Evolutionary conservation across 345 rosid species (phyloP), one percentile per base, ranked within the genome.

Genomic region (Raphanus sativus): DNA sequence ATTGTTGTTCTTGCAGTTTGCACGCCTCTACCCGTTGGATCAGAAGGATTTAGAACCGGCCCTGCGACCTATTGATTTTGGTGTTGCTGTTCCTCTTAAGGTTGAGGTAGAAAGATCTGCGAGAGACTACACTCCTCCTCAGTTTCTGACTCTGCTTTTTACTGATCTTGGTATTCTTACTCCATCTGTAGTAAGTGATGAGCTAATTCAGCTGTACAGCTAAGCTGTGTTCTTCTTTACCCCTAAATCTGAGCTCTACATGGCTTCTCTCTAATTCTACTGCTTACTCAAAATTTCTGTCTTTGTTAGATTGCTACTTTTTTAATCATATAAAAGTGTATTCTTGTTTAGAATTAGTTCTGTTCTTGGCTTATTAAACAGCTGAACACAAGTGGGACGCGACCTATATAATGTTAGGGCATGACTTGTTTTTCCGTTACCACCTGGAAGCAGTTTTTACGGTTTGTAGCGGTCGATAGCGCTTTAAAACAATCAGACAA

Each of bases 111-210:
- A 90, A 68, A 94, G 84, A 79, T 94, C 96, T 59, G 97, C 97
- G 0, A 82, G 94, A 60, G 97, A 94, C 80, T 91, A 91, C 77
- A 91, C 97, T 5, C 97, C 97, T 4, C 97, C 98, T 9, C 93
- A 86, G 54, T 94, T 88, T 82, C 90, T 94, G 28, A 89, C 97
- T 15, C 84, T 90, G 28, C 92, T 94, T 40, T 94, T 94, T 70
- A 94, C 98, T 12, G 98, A 92, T 86, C 89, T 92, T 24, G 98
- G 97, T 61, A 95, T 89, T 67, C 90, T 92, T 48, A 88, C 97
- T 11, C 97, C 98, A 69, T 94, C 97, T 2, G 98, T 92, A 9
- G 97, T 94, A 62, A 90, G 98, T 62, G 93, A 90, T 33, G 93
- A 90, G 81, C 92, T 92, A 38, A 92, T 94, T 82, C 97, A 94